A percentile compares a stretch with the other conserved stretches of the same genome.
These are phyloP conservation scores for Radiomyces spectabilis DNA, from an alignment of 192 early-diverging fungal genomes.

Conservation along the genomic window DNA sequence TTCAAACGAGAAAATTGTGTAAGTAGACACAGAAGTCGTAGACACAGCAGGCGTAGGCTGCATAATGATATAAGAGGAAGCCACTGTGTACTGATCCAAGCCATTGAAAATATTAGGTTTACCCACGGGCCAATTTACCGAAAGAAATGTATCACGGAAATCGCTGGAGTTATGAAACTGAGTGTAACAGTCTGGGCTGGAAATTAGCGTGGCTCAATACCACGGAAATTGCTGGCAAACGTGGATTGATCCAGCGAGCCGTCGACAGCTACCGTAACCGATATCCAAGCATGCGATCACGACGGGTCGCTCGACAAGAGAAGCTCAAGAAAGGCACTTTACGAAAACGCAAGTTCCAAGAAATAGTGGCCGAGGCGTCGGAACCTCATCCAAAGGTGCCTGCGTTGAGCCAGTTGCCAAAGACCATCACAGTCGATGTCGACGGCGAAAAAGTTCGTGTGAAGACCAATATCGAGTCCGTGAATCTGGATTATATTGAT, in stretches of 20 bases:
- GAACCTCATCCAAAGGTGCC: background rate
- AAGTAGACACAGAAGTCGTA: slow-evolving; percentile 1
- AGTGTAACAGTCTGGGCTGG: slow-evolving; percentile 82
- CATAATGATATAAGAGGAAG: background rate
- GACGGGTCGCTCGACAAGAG: slow-evolving; percentile 68
- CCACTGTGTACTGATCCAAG: background rate
- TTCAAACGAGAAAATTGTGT: slow-evolving; percentile 28
- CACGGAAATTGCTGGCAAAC: slow-evolving; percentile 52
- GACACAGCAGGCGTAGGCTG: too few species aligned
- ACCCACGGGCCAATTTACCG: slow-evolving; percentile 68
- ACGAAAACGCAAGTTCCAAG: slow-evolving; percentile 32
- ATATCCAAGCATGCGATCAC: slow-evolving; percentile 59
- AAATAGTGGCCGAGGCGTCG: background rate
- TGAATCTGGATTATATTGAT: slow-evolving; percentile 31
- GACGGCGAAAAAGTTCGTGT: slow-evolving; percentile 20
- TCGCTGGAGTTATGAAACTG: slow-evolving; percentile 78
- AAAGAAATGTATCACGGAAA: slow-evolving; percentile 65
- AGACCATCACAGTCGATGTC: slow-evolving; percentile 7
- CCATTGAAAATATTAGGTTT: slow-evolving; percentile 28
- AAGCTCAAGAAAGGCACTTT: slow-evolving; percentile 52
- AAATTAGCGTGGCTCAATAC: slow-evolving; percentile 72
- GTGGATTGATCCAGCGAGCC: slow-evolving; percentile 78
- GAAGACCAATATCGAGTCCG: slow-evolving; percentile 39
- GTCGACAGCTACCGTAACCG: slow-evolving; percentile 76
- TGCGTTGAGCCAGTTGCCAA: background rate